A percentile compares a stretch with the other conserved stretches of the same genome.
Evolutionary conservation across 495 filamentous ascomycete species (phyloP).

Genomic region (Venustampulla echinocandica): DNA sequence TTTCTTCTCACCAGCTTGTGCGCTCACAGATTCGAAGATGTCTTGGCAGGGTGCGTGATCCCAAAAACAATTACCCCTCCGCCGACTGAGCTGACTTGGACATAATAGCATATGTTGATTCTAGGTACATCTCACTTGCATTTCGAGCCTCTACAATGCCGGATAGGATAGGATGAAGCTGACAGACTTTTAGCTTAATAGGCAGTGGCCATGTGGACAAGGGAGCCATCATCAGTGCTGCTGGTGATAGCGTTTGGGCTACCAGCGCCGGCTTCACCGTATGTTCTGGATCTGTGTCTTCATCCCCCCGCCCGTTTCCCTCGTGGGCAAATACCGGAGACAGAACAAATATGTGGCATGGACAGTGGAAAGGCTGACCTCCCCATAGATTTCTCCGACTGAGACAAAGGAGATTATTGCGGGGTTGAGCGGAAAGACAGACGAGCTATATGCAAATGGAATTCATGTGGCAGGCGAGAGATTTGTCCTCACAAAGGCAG

Average conservation of each 20-base stretch:
- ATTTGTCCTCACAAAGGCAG: slow-evolving; percentile 61
- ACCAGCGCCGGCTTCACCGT: slow-evolving; percentile 61
- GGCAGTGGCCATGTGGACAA: slow-evolving; percentile 76
- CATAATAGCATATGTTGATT: slow-evolving; percentile 54
- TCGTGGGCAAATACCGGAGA: background rate
- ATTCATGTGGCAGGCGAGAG: slow-evolving; percentile 60
- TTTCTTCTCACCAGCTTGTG: background rate
- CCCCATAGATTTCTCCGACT: slow-evolving; percentile 40
- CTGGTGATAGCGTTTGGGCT: slow-evolving; percentile 80
- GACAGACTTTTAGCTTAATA: slow-evolving; percentile 54
- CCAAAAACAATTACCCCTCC: slow-evolving; percentile 13
- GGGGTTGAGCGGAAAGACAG: slow-evolving; percentile 40
- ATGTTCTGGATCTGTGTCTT: slow-evolving; percentile 28
- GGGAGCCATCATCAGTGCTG: slow-evolving; percentile 75
- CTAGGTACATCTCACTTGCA: slow-evolving; percentile 42
- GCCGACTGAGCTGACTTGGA: slow-evolving; percentile 12
- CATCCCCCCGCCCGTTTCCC: background rate
- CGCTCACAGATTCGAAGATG: slow-evolving; percentile 23
- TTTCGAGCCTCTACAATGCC: slow-evolving; percentile 8
- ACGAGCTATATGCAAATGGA: slow-evolving; percentile 47
- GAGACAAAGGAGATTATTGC: slow-evolving; percentile 53
- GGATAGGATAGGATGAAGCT: background rate
- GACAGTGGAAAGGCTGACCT: slow-evolving; percentile 2
- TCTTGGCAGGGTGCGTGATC: slow-evolving; percentile 50
- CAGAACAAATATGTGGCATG: background rate